Base-by-base conservation (phyloP, 352 stramenopile genomes). In the Globisporangium emineosum region DNA sequence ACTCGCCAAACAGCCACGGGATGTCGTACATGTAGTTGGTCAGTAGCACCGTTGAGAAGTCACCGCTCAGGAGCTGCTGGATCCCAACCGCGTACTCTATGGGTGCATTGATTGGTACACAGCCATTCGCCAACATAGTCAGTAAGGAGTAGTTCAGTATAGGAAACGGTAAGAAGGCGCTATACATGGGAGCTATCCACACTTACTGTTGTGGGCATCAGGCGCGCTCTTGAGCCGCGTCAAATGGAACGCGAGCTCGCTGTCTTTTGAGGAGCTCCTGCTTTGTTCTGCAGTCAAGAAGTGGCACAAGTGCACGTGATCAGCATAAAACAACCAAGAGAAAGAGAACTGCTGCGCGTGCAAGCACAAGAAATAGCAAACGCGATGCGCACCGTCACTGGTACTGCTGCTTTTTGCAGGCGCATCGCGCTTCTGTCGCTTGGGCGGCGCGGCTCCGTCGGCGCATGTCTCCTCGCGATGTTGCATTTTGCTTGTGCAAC, bases 1-100 rank as follows among this genome's bases (percentile, higher is more conserved):
- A 91, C 64, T 88, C 69, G 0, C 63, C 29, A 29, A 94, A 84
- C 1, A 94, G 79, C 86, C 86, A 94, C 33, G 69, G 60, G 19
- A 93, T 62, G 66, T 94, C 83, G 64, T 75, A 86, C 75, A 90
- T 91, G 73, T 94, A 94, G 67, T 90, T 94, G 57, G 81, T 91
- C 40, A 94, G 62, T n/a, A 94, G 64, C 30, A 76, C 88, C 12
- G 66, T 70, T 10, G 71, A 71, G 58, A 88, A 94, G 19, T 83
- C 70, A n/a, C 84, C 86, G 0, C 72, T 65, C 8, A 94, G 58
- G 21, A 94, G 56, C 7, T 87, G 81, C 0, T 35, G 32, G 12
- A 93, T 57, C 5, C 74, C 69, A 49, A 87, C 68, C 1, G 75
- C 54, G 30, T 78, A 61, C 35, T 69, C 84, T 93, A 40, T 5